A percentile compares a stretch with the other conserved stretches of the same genome.
Evolutionary conservation across 176 grass and related monocot species (phyloP).

Genomic region (Pontederia paniculata): DNA sequence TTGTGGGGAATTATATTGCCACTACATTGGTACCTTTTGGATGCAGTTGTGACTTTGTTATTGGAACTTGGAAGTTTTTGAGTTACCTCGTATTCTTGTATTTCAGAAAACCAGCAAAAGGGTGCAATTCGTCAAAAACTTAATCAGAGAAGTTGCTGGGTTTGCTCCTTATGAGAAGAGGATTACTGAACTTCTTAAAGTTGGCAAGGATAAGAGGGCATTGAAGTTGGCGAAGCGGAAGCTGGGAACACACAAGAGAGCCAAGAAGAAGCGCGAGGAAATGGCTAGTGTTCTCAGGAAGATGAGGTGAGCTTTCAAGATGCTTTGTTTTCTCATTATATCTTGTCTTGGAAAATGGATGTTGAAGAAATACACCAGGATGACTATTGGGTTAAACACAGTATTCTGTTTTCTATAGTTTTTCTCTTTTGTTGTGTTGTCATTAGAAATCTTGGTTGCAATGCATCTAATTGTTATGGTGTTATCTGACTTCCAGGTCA

Average conservation of each 20-base stretch:
- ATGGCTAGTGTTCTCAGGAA: slow-evolving; percentile 50
- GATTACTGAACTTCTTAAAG: slow-evolving; percentile 62
- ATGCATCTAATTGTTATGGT: no score
- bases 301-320: slow-evolving; percentile 24
- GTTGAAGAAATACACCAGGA: no score
- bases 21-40: neutral
- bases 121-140: slow-evolving; percentile 30
- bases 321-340: neutral
- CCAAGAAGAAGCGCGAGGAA: slow-evolving; percentile 66
- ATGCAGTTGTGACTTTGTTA: neutral
- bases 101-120: slow-evolving; percentile 44
- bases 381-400: neutral
- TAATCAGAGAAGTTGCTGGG: slow-evolving; percentile 54
- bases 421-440: neutral
- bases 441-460: no score
- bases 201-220: slow-evolving; percentile 54
- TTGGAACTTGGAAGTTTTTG: neutral
- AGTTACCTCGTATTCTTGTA: neutral
- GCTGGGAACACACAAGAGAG: slow-evolving; percentile 62
- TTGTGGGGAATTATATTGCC: neutral
- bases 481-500: neutral
- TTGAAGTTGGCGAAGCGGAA: slow-evolving; percentile 49
- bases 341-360: neutral
- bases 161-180: slow-evolving; percentile 48
- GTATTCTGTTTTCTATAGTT: neutral